Conservation (phyloP, 371 early-diverging fungal genomes). For the Mortierella sp. region DNA sequence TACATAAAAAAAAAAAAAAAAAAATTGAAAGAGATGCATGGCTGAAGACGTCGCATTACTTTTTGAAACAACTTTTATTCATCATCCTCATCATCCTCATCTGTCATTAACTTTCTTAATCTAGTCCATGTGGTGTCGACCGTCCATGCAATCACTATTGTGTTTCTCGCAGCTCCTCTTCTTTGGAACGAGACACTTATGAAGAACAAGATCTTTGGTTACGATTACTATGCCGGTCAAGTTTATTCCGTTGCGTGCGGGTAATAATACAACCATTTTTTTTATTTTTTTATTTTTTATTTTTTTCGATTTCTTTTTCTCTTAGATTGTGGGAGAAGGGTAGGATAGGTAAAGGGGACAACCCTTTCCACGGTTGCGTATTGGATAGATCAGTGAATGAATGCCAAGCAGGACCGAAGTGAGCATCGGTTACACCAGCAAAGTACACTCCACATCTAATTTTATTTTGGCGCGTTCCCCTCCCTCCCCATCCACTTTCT, state of each 20-base stretch:
- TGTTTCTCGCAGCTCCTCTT: conserved; percentile 73
- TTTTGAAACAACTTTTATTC: background rate
- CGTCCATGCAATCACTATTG: conserved; percentile 70
- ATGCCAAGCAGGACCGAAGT: background rate
- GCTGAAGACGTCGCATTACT: background rate
- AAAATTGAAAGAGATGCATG: background rate
- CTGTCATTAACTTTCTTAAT: background rate
- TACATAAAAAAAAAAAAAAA: conserved; percentile 2
- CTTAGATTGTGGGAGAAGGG: background rate
- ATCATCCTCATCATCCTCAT: background rate
- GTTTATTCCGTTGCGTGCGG: conserved; percentile 89
- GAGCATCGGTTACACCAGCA: background rate
- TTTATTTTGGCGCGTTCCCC: background rate
- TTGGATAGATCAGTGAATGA: background rate
- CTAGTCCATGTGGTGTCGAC: conserved; percentile 75
- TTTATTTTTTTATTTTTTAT: background rate
- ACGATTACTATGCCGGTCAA: conserved; percentile 75
- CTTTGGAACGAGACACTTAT: conserved; percentile 72
- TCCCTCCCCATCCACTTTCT: background rate
- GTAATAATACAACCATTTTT: conserved; percentile 55
- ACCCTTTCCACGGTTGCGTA: background rate
- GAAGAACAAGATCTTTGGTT: conserved; percentile 83
- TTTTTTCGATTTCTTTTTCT: background rate
- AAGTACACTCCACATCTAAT: background rate
- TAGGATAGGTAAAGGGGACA: too few relatives aligned